These are phyloP conservation scores for Eucalyptus curtisii DNA, from an alignment of 345 rosid species.

Conservation along the genomic window DNA sequence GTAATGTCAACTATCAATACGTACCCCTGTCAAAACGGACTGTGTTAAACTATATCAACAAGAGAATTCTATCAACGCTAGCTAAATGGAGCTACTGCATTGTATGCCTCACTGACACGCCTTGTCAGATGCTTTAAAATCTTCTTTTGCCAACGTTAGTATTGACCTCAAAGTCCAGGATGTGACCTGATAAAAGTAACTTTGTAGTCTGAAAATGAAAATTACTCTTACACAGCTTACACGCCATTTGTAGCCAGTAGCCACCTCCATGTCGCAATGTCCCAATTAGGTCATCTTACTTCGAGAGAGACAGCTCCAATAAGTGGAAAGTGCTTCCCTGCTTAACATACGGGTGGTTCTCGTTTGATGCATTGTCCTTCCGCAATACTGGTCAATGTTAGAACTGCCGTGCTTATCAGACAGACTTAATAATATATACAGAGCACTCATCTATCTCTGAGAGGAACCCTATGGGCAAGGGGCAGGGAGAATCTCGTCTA, in stretches of 20 bases:
- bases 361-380: not conserved
- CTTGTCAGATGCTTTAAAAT: not conserved
- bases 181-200: not conserved
- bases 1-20: not conserved
- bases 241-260: not conserved
- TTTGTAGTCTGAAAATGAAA: not conserved
- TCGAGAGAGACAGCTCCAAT: not conserved
- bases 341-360: not conserved
- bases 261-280: not conserved
- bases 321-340: not conserved
- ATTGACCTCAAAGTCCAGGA: not conserved
- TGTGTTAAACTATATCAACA: not conserved
- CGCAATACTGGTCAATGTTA: not conserved
- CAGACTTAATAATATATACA: not conserved
- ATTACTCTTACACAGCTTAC: not conserved
- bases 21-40: not conserved
- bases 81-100: not conserved
- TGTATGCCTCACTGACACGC: not conserved
- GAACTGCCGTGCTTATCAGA: not conserved
- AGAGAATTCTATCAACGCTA: not conserved
- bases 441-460: not conserved
- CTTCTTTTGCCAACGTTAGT: not conserved
- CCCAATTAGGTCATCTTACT: not conserved
- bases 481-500: constrained; percentile 55
- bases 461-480: constrained; percentile 13